Conservation (phyloP, 78 protist species). For the Mastigamoeba balamuthi region DNA sequence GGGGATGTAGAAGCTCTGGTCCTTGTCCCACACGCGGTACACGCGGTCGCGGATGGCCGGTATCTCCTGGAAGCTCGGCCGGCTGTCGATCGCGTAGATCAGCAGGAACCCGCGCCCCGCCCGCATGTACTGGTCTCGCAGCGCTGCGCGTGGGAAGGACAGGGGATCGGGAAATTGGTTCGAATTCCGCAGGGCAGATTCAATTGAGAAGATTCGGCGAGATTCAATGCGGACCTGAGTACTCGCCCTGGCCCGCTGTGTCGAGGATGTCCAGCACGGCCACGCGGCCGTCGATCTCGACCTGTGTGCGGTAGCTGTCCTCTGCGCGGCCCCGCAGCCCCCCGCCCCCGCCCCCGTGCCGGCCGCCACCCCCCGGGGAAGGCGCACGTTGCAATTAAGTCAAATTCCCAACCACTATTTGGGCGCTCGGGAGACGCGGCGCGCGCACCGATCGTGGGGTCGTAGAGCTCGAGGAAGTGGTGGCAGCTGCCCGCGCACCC, state of each 20-base stretch:
- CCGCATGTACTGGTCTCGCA: neutral
- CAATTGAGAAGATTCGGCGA: too few relatives aligned
- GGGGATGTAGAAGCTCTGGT: neutral
- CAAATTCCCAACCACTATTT: too few relatives aligned
- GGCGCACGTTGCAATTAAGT: too few relatives aligned
- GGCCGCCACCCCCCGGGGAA: too few relatives aligned
- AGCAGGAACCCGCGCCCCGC: neutral
- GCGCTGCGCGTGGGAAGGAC: too few relatives aligned
- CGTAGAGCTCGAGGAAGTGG: neutral
- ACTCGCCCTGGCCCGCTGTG: neutral
- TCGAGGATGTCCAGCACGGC: neutral
- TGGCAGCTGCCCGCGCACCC: neutral
- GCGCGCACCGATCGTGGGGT: neutral
- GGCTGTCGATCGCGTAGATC: neutral
- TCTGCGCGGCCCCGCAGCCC: too few relatives aligned
- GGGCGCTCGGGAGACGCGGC: too few relatives aligned
- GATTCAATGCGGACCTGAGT: neutral
- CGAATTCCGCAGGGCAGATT: too few relatives aligned
- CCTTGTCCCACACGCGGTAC: neutral
- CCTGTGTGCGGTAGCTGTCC: neutral
- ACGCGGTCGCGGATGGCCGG: neutral
- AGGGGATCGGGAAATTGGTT: too few relatives aligned
- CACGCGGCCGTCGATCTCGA: neutral
- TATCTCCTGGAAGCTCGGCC: neutral
- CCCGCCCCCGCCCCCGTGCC: too few relatives aligned